Percentiles rank a stretch among this genome's conserved stretches.
These are phyloP conservation scores for Fusarium robinianum DNA, from an alignment of 2,329 filamentous ascomycete genomes.

Conservation along the genomic window DNA sequence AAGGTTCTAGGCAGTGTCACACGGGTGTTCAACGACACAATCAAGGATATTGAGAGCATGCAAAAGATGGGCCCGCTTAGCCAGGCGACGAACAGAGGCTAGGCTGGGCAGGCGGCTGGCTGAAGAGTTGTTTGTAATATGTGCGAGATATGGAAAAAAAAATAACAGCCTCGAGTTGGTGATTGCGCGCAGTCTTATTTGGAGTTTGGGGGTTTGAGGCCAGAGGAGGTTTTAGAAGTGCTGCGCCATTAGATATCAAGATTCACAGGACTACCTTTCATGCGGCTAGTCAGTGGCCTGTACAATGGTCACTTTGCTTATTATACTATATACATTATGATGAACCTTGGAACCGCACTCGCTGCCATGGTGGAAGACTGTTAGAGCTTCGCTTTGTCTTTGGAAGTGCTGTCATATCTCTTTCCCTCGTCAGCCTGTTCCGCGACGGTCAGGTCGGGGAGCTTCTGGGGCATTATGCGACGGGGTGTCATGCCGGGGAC, in stretches of 20 bases:
- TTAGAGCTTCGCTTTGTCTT: slow-evolving; percentile 46
- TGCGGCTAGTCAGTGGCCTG: slow-evolving; percentile 24
- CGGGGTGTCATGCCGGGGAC: slow-evolving; percentile 66
- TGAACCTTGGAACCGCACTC: neutral
- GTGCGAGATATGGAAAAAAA: slow-evolving; percentile 5
- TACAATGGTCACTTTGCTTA: slow-evolving; percentile 21
- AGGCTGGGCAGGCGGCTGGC: too few relatives aligned
- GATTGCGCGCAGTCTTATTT: slow-evolving; percentile 25
- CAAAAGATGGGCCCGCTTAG: slow-evolving; percentile 52
- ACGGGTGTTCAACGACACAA: slow-evolving; percentile 75
- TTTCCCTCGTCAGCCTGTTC: slow-evolving; percentile 82
- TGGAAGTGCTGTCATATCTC: slow-evolving; percentile 69
- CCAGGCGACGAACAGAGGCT: too few relatives aligned
- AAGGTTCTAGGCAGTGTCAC: slow-evolving; percentile 67
- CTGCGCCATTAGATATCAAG: slow-evolving; percentile 31
- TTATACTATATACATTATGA: slow-evolving; percentile 13
- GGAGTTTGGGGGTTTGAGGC: slow-evolving; percentile 27
- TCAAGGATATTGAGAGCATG: slow-evolving; percentile 66
- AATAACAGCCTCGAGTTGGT: slow-evolving; percentile 14
- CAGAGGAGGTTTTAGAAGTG: slow-evolving; percentile 31
- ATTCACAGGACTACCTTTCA: slow-evolving; percentile 12
- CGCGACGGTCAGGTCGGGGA: slow-evolving; percentile 72
- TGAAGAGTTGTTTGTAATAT: too few relatives aligned
- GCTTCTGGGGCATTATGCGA: slow-evolving; percentile 74
- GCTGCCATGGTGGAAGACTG: neutral